Evolutionary conservation across 2,329 filamentous ascomycete species (phyloP).

Genomic region (Trichoderma aggressivum): DNA sequence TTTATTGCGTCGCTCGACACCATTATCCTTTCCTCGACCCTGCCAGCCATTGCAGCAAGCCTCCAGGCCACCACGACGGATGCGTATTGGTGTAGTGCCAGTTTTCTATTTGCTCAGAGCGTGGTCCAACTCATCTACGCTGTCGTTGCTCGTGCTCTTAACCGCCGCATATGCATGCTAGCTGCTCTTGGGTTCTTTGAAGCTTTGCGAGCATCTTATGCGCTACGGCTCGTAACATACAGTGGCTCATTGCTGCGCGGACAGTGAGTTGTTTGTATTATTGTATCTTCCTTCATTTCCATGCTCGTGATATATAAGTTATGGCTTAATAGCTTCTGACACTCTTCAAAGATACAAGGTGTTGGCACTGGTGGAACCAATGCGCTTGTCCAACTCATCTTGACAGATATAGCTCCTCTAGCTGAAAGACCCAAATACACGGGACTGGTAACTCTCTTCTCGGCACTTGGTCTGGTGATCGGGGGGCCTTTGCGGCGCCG

Average conservation of each 20-base stretch:
- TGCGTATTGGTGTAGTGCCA: not conserved
- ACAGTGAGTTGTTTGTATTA: not conserved
- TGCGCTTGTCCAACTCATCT: conserved; percentile 29
- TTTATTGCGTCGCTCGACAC: not conserved
- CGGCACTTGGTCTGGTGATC: conserved; percentile 30
- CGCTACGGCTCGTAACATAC: not conserved
- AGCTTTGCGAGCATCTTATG: not conserved
- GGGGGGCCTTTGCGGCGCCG: conserved; percentile 30
- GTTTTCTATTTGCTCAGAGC: not conserved
- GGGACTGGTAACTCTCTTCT: conserved; percentile 29
- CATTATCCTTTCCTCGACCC: not conserved
- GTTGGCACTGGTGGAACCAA: conserved; percentile 18
- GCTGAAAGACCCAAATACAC: conserved; percentile 40
- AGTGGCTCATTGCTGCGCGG: not conserved
- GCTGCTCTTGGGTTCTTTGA: not conserved
- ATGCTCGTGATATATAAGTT: too few relatives aligned
- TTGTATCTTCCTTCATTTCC: too few relatives aligned
- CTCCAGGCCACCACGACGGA: not conserved
- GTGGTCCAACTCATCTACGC: not conserved
- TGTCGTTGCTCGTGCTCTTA: not conserved
- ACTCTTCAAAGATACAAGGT: conserved; percentile 39
- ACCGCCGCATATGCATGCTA: not conserved
- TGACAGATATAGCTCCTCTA: conserved; percentile 45
- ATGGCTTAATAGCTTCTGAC: not conserved
- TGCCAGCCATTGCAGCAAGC: not conserved